Evolutionary conservation across 257 asterid species (phyloP), one percentile per base, ranked within the genome.

Genomic region (Primulina eburnea): DNA sequence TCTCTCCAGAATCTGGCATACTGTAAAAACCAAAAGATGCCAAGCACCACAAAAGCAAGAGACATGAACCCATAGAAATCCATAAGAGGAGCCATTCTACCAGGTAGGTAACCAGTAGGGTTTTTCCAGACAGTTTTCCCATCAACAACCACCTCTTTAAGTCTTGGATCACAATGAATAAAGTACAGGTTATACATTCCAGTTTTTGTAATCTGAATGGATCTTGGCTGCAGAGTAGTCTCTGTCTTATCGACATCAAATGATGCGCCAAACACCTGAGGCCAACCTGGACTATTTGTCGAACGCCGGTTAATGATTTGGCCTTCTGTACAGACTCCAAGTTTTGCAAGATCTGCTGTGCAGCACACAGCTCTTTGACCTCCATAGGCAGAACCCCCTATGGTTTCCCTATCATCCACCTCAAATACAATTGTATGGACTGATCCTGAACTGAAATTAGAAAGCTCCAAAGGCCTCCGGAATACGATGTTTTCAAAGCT

Each of bases 31-130:
- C 97, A 94, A 82, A 88, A 91, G 37, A 91, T 14, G 7, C 99
- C 97, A 24, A 94, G 95, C 62, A 89, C 69, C 69, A 89, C 87
- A 66, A 89, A 91, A 64, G 96, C 89, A 62, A 94, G 87, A 68
- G 99, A 91, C 95, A 94, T 89, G 78, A 84, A 80, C 60, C 96
- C 92, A 33, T 82, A 94, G 77, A 92, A 94, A 61, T 82, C 85
- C 99, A 82, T 85, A 43, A 94, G 88, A 2, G 99, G 99, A 55
- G 99, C 96, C 99, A 94, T 94, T 78, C 99, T 84, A 70, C 99
- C 99, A 29, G 98, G 99, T 43, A 94, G 82, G 78, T 88, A 94
- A 65, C 99, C 99, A 5, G 82, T 79, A 20, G 97, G 97, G 67
- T 94, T 94, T 81, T 91, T 94, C 99, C 99, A 94, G 33, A 94